These are phyloP conservation scores for Penicillium sp. DNA, from an alignment of 2,329 filamentous ascomycete species.

Conservation along the genomic window DNA sequence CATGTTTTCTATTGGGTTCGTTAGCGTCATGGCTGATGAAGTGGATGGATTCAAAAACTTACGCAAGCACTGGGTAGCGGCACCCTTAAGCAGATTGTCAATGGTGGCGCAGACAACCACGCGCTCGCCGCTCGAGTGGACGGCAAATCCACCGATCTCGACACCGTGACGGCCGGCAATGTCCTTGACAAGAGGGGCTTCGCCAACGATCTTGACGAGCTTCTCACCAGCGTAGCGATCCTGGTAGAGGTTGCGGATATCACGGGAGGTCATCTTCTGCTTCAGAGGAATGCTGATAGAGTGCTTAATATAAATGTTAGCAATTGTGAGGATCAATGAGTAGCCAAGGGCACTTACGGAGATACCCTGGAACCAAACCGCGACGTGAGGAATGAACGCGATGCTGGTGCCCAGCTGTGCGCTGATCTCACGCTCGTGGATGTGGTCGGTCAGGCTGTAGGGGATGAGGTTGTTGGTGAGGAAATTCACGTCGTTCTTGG, in stretches of 20 bases:
- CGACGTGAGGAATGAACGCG: conserved; percentile 89
- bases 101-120: conserved; percentile 94
- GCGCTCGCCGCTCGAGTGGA: conserved; percentile 82
- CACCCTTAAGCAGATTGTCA: conserved; percentile 90
- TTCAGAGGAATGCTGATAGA: conserved; percentile 87
- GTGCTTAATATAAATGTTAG: conserved; percentile 51
- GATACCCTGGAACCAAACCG: conserved; percentile 96
- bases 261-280: conserved; percentile 81
- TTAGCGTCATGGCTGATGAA: conserved; percentile 8
- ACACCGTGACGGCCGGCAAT: conserved; percentile 84
- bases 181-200: conserved; percentile 79
- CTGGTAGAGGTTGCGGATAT: conserved; percentile 92
- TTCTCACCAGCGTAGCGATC: conserved; percentile 95
- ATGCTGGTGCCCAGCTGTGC: conserved; percentile 70
- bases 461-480: conserved; percentile 86
- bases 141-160: conserved; percentile 94
- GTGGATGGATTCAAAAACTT: conserved; percentile 44
- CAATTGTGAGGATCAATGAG: background rate
- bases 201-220: conserved; percentile 87
- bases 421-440: conserved; percentile 90
- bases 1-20: conserved; percentile 69
- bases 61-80: conserved; percentile 88
- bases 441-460: conserved; percentile 88
- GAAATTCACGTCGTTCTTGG: conserved; percentile 85
- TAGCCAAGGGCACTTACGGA: conserved; percentile 49